Conservation (phyloP, 306 rosid genomes). For the Vicia sativa region DNA sequence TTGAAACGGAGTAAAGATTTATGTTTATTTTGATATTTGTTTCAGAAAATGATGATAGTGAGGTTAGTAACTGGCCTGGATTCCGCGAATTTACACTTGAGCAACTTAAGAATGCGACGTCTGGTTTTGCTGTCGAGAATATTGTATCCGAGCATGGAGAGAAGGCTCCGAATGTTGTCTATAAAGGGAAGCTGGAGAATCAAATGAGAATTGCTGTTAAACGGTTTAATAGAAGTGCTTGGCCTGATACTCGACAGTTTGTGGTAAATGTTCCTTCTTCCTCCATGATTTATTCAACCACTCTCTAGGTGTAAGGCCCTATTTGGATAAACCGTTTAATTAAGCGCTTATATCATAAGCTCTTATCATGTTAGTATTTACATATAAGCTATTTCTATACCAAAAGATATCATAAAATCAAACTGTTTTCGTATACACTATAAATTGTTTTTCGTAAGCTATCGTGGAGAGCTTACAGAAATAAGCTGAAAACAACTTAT, state of each 20-base stretch:
- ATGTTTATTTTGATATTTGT: slow-evolving; percentile 34
- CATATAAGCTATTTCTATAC: background rate
- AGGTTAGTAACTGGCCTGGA: slow-evolving; percentile 52
- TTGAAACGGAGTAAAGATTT: slow-evolving; percentile 26
- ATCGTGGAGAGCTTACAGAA: background rate
- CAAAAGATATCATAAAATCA: background rate
- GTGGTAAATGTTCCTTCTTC: slow-evolving; percentile 48
- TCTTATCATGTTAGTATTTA: too few species aligned
- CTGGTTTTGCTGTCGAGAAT: slow-evolving; percentile 84
- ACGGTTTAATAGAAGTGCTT: slow-evolving; percentile 77
- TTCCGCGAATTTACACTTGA: slow-evolving; percentile 72
- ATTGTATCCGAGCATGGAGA: slow-evolving; percentile 90
- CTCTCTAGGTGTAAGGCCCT: background rate
- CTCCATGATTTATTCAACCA: slow-evolving; percentile 1
- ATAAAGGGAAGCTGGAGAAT: slow-evolving; percentile 82
- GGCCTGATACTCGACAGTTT: slow-evolving; percentile 85
- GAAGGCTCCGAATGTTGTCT: slow-evolving; percentile 88
- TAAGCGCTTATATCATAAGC: background rate
- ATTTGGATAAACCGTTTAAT: background rate
- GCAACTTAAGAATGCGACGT: slow-evolving; percentile 81
- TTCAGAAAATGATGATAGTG: slow-evolving; percentile 67
- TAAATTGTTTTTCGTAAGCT: background rate
- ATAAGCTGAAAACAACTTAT: too few species aligned
- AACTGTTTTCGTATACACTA: background rate
- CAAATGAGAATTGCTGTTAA: slow-evolving; percentile 78